Evolutionary conservation across 495 filamentous ascomycete genomes (phyloP).

Genomic region (Pyrenula aspistea): DNA sequence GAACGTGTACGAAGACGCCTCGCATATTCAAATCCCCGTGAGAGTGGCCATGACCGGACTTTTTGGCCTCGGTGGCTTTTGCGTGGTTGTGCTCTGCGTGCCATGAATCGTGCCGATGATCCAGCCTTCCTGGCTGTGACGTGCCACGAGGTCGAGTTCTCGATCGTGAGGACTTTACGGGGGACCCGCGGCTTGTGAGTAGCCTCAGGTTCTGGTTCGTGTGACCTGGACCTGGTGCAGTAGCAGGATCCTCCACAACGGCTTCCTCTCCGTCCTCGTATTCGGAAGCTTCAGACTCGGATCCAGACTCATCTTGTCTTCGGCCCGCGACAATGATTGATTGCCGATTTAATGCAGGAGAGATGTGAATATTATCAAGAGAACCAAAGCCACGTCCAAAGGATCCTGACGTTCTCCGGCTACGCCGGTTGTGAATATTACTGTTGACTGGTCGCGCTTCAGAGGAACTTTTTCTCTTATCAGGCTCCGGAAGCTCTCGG

Average conservation of each 20-base stretch:
- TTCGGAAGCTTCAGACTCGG: slow-evolving; percentile 40
- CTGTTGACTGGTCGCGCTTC: slow-evolving; percentile 11
- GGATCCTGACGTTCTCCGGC: slow-evolving; percentile 41
- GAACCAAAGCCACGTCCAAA: slow-evolving; percentile 36
- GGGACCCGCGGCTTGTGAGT: neutral
- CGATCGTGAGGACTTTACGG: neutral
- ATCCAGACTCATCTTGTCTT: slow-evolving; percentile 38
- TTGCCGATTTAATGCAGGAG: slow-evolving; percentile 83
- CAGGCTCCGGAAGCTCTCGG: neutral
- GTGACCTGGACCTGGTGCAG: neutral
- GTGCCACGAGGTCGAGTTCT: neutral
- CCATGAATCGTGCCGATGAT: slow-evolving; percentile 15
- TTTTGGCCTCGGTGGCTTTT: slow-evolving; percentile 51
- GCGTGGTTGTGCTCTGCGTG: slow-evolving; percentile 70
- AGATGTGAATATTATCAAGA: slow-evolving; percentile 65
- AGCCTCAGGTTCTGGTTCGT: neutral
- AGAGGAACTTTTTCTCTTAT: neutral
- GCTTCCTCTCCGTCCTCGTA: slow-evolving; percentile 22
- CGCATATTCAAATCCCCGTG: slow-evolving; percentile 95
- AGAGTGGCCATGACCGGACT: slow-evolving; percentile 55
- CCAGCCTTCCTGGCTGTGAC: neutral
- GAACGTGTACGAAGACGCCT: slow-evolving; percentile 89
- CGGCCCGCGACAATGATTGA: slow-evolving; percentile 75
- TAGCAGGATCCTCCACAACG: neutral
- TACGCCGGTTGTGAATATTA: slow-evolving; percentile 31